A percentile compares a stretch with the other conserved stretches of the same genome.
phyloP scores from a whole-genome alignment of 2,329 filamentous ascomycete genomes.

The Hirsutella rhossiliensis region DNA sequence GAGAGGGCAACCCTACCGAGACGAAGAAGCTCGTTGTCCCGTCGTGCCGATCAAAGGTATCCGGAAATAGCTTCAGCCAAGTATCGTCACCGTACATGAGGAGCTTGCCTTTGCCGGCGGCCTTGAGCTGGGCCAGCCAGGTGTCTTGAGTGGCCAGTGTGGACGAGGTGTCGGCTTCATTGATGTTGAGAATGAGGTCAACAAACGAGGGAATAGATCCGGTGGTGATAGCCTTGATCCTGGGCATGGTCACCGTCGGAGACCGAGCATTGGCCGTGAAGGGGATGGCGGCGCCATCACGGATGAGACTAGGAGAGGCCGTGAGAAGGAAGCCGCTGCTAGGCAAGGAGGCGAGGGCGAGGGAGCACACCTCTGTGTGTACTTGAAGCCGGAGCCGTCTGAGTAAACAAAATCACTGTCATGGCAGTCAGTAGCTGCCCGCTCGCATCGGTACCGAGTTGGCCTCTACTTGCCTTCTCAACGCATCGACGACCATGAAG shows the following conservation, averaged over 20 bases:
- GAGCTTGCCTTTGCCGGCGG: conserved; percentile 58
- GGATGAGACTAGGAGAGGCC: conserved; percentile 55
- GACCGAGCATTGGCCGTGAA: conserved; percentile 95
- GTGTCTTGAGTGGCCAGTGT: conserved; percentile 83
- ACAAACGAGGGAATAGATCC: conserved; percentile 97
- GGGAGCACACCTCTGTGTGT: conserved; percentile 64
- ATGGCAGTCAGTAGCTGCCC: conserved; percentile 7
- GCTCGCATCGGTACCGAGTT: background rate
- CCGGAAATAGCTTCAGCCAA: conserved; percentile 93
- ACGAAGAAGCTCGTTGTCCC: conserved; percentile 98
- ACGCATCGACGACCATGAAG: conserved; percentile 95
- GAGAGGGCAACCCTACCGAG: conserved; percentile 52
- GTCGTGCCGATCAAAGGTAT: conserved; percentile 74
- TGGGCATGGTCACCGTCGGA: conserved; percentile 95
- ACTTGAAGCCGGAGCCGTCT: conserved; percentile 67
- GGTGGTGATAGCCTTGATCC: conserved; percentile 93
- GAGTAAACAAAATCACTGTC: conserved; percentile 85
- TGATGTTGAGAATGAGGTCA: conserved; percentile 91
- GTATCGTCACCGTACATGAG: conserved; percentile 97
- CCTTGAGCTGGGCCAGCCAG: conserved; percentile 88
- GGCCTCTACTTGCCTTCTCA: conserved; percentile 54
- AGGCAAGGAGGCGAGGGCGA: too few relatives aligned
- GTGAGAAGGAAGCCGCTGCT: conserved; percentile 2
- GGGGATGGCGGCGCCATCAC: conserved; percentile 70
- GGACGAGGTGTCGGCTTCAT: conserved; percentile 85